Evolutionary conservation across 345 rosid species (phyloP).

Genomic region (Durio zibethinus): DNA sequence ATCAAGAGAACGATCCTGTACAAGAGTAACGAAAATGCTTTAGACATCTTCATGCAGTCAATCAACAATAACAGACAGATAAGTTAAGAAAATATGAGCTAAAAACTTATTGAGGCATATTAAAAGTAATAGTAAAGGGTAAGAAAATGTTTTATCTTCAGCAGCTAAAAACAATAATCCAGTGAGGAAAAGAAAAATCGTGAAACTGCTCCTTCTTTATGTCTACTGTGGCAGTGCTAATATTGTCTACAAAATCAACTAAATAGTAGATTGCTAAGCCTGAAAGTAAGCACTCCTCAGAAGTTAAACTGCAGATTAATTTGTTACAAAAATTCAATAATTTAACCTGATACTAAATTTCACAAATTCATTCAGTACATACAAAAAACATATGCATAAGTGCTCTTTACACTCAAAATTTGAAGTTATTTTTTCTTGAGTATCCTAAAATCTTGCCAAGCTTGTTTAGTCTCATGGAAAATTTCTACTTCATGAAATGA

Average conservation of each 20-base stretch:
- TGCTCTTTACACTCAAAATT: background rate
- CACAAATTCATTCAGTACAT: background rate
- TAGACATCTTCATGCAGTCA: conserved; percentile 9
- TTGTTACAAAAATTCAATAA: background rate
- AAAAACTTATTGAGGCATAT: background rate
- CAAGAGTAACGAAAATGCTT: conserved; percentile 19
- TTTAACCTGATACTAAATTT: background rate
- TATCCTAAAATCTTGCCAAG: background rate
- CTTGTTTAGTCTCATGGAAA: background rate
- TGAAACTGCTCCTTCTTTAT: background rate
- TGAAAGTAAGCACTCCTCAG: background rate
- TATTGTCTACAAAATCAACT: background rate
- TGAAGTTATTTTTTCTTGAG: background rate
- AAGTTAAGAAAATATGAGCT: background rate
- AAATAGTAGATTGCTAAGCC: background rate
- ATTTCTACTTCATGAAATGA: background rate
- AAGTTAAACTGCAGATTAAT: background rate
- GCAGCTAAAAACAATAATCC: background rate
- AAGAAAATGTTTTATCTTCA: background rate
- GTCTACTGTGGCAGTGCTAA: background rate
- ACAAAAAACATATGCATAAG: background rate
- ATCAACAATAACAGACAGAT: background rate
- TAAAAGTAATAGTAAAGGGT: background rate
- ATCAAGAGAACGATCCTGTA: conserved; percentile 59
- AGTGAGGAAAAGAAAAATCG: background rate